Conservation (phyloP, 1,284 basidiomycete species). For the Vanrija humicola region DNA sequence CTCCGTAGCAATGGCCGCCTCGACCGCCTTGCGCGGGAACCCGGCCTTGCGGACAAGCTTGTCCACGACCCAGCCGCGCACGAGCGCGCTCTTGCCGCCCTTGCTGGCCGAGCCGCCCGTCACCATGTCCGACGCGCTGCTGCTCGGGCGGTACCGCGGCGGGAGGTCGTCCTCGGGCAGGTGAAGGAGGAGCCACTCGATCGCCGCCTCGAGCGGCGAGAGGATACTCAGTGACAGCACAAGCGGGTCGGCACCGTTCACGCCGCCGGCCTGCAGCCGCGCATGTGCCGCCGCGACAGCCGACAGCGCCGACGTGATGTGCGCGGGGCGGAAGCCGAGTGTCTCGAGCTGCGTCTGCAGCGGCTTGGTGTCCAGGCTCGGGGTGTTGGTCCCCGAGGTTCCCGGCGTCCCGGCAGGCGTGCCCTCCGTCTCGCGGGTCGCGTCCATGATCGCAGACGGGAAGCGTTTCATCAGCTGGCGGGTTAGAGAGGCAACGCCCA, state of each 20-base stretch:
- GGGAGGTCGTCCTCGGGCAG: slow-evolving; percentile 52
- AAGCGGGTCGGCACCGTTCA: slow-evolving; percentile 34
- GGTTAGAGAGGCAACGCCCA: neutral
- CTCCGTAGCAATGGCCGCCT: slow-evolving; percentile 51
- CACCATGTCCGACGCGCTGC: slow-evolving; percentile 58
- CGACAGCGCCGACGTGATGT: slow-evolving; percentile 44
- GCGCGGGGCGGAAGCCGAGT: slow-evolving; percentile 50
- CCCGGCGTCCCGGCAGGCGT: slow-evolving; percentile 2
- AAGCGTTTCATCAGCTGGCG: slow-evolving; percentile 49
- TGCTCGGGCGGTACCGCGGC: slow-evolving; percentile 67
- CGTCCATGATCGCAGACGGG: slow-evolving; percentile 48
- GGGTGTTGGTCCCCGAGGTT: neutral
- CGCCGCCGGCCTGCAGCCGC: slow-evolving; percentile 26
- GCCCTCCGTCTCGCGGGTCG: slow-evolving; percentile 37
- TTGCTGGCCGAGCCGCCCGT: slow-evolving; percentile 56
- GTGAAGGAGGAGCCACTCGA: slow-evolving; percentile 53
- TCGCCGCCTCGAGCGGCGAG: slow-evolving; percentile 54
- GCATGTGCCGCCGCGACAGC: slow-evolving; percentile 42
- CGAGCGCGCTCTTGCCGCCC: slow-evolving; percentile 57
- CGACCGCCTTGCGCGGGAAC: slow-evolving; percentile 70
- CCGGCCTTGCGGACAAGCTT: slow-evolving; percentile 78
- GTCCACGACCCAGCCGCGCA: slow-evolving; percentile 76
- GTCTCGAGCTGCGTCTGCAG: slow-evolving; percentile 42
- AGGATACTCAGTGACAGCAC: slow-evolving; percentile 53
- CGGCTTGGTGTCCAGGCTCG: slow-evolving; percentile 27